Base-by-base conservation (phyloP, 1,284 basidiomycete genomes). In the Heterobasidion occidentale region DNA sequence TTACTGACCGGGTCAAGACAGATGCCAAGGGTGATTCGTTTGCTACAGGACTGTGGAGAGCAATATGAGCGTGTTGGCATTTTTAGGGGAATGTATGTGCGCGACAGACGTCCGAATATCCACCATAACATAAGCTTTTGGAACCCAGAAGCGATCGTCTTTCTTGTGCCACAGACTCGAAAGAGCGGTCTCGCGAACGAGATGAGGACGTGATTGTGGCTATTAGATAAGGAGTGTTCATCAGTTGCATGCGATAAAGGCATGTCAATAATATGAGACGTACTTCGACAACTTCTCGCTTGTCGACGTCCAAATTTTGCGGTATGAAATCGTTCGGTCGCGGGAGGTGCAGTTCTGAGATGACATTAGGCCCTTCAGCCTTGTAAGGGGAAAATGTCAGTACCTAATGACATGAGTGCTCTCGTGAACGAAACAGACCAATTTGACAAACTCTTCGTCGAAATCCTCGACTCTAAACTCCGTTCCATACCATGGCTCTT, bases 131-230 rank as follows among this genome's bases (percentile, higher is more conserved):
- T 81, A 76, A 2, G 92, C 92, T 66, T 92, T 92, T 0, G 95
- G 95, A 6, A 95, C 83, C 90, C 92, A 96, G 75, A 95, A 98
- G 59, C 80, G 82, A 70, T 98, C 94, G 67, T 98, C 95, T 67
- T 94, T 94, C 77, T 98, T 98, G 73, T 94, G 84, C 94, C 94
- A 98, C 11, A 97, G 71, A 19, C 84, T 78, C 1, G 86, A 89
- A 36, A 88, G 66, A 0, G 80, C 72, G 0, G 84, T 92, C 68
- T 92, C 79, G 34, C 81, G 76, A 55, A 98, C 79, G 57, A 94
- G 81, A 61, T 80, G 74, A 11, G 95, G 95, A 35, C 88, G 81
- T 57, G 81, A 82, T 55, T 81, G 68, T 14, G 90, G 89, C 87
- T 92, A 63, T 52, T 57, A n/a, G 19, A 59, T 36, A 8, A 27